Conservation (phyloP, 306 rosid genomes). For the Clitoria ternatea region DNA sequence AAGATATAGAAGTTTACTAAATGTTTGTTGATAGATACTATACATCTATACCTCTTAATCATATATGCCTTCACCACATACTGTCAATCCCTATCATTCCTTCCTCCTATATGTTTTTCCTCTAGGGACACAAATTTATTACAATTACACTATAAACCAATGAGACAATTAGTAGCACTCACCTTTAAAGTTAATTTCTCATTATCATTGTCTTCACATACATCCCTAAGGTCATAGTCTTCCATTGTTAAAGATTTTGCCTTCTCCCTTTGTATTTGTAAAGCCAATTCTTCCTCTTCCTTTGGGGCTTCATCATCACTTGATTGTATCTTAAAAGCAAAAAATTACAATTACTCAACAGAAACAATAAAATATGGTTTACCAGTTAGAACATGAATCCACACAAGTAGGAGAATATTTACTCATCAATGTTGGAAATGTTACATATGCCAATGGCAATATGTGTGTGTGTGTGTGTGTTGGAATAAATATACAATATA, state of each 20-base stretch:
- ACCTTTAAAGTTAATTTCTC: conserved; percentile 56
- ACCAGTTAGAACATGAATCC: background rate
- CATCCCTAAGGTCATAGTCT: conserved; percentile 65
- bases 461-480: too few relatives aligned
- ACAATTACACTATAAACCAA: background rate
- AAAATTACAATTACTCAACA: conserved; percentile 17
- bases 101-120: background rate
- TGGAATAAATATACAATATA: too few relatives aligned
- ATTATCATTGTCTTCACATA: conserved; percentile 36
- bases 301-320: conserved; percentile 76
- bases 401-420: background rate
- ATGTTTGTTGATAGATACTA: conserved; percentile 14
- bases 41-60: background rate
- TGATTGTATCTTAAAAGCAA: conserved; percentile 48
- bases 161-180: conserved; percentile 16
- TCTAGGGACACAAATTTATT: conserved; percentile 5
- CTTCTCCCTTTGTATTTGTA: conserved; percentile 50
- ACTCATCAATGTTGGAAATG: background rate
- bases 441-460: background rate
- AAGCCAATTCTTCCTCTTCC: conserved; percentile 74
- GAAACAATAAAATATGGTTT: conserved; percentile 14
- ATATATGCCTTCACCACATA: background rate
- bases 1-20: conserved; percentile 9
- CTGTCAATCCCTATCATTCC: background rate
- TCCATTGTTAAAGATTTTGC: conserved; percentile 46